Evolutionary conservation across 257 asterid genomes (phyloP), one percentile per base, ranked within the genome.

Genomic region (Lavandula angustifolia): DNA sequence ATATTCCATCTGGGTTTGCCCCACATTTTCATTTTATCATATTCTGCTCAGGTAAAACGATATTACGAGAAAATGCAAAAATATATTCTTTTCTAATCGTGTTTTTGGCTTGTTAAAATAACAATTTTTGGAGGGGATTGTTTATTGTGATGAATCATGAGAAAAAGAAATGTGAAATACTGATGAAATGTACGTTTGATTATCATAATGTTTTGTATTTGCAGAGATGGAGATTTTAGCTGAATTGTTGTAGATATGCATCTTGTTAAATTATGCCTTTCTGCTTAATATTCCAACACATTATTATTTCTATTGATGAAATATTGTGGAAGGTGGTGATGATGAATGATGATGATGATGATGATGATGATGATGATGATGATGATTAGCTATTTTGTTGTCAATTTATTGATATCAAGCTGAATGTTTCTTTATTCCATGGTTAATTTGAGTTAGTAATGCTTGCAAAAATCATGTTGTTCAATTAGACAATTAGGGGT

Each of bases 1-100:
- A 78, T 52, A 57, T 80, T 72, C 71, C 71, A 78, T 73, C 78
- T 75, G 66, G 58, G 80, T 68, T 61, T 58, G 46, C 60, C 35
- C 72, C 66, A 54, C 73, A 67, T 80, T 77, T 59, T 57, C 74
- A 16, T 64, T 13, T 51, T 29, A 14, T 62, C 72, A 22, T 66
- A 52, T 50, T 59, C 46, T 75, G 60, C 69, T 46, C 78, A 76
- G 88, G 92, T 82, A 70, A 54, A 9, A 68, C 3, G 3, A 33
- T 7, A 32, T n/a, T n/a, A n/a, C n/a, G 4, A 1, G 9, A 47
- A 58, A 6, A 4, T 49, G 33, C 17, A 33, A 9, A 62, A 53
- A n/a, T 18, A 22, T 7, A 59, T 17, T 41, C 56, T 27, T 62
- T 42, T 16, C 3, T 67, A 38, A 2, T 27, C 55, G 9, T 40